phyloP scores from a whole-genome alignment of 257 asterid genomes.

The Cinchona pubescens region DNA sequence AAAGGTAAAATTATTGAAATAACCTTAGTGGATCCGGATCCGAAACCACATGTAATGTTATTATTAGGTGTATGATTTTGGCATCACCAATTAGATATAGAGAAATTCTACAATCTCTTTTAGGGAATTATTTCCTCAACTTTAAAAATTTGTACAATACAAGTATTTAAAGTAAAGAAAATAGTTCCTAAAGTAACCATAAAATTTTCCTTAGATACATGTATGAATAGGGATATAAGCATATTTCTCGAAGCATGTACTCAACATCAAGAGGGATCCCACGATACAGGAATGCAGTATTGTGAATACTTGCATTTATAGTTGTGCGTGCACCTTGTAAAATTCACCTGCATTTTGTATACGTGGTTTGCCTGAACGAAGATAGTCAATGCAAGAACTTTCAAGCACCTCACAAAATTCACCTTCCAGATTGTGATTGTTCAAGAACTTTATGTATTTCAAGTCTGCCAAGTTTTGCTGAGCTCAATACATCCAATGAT shows the following conservation, averaged over 20 bases:
- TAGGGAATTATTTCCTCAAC: too few relatives aligned
- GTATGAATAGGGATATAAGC: slow-evolving; percentile 56
- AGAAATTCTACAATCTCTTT: too few relatives aligned
- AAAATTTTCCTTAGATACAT: too few relatives aligned
- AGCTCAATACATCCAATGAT: background rate
- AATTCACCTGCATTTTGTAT: slow-evolving; percentile 57
- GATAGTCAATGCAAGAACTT: slow-evolving; percentile 47
- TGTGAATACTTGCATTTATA: slow-evolving; percentile 54
- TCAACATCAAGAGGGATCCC: slow-evolving; percentile 60
- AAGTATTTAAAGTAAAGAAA: too few relatives aligned
- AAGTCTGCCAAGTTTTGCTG: slow-evolving; percentile 59
- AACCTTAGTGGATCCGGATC: too few relatives aligned
- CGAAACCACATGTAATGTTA: too few relatives aligned
- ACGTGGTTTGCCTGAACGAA: slow-evolving; percentile 71
- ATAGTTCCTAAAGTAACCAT: too few relatives aligned
- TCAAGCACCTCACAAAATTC: slow-evolving; percentile 52
- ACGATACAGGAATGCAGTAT: slow-evolving; percentile 53
- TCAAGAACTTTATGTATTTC: slow-evolving; percentile 51
- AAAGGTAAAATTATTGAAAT: too few relatives aligned
- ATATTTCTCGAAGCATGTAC: slow-evolving; percentile 54
- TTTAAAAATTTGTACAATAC: too few relatives aligned
- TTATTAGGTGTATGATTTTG: too few relatives aligned
- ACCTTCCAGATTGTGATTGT: slow-evolving; percentile 62
- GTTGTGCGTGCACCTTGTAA: slow-evolving; percentile 55
- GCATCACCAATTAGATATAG: too few relatives aligned